Evolutionary conservation across 108 stramenopile species (phyloP).

Genomic region (Fragilaria radians): DNA sequence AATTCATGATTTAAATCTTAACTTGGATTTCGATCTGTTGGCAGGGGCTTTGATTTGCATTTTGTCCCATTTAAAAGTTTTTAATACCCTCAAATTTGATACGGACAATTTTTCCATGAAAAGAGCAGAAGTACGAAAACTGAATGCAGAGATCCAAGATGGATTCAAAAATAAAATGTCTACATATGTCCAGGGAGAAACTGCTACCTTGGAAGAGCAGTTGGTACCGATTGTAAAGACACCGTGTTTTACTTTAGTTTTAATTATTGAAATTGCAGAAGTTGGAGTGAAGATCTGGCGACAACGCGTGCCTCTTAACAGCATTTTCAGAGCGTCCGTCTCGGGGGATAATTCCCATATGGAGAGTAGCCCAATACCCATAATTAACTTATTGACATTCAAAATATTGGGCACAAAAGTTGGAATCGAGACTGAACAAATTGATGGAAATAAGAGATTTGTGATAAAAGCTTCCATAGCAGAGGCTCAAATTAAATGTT

Average conservation of each 20-base stretch:
- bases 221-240: too few species aligned
- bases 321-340: conserved; percentile 9
- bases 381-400: conserved; percentile 13
- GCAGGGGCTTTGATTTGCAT: conserved; percentile 44
- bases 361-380: conserved; percentile 1
- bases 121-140: too few species aligned
- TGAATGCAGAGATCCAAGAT: too few species aligned
- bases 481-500: conserved; percentile 12
- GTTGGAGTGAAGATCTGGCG: conserved; percentile 21
- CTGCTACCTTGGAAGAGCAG: too few species aligned
- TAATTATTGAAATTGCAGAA: background rate
- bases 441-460: conserved; percentile 13
- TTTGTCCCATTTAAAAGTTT: conserved; percentile 30
- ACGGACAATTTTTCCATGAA: too few species aligned
- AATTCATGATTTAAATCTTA: conserved; percentile 34
- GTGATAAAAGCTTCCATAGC: conserved; percentile 30
- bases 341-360: background rate
- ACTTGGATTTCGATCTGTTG: conserved; percentile 43
- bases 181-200: too few species aligned
- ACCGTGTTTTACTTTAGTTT: too few species aligned
- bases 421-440: conserved; percentile 24
- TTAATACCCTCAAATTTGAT: too few species aligned
- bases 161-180: too few species aligned
- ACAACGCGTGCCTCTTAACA: conserved; percentile 26
- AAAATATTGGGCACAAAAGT: conserved; percentile 25